Percentiles rank a stretch among this genome's conserved stretches.
These are phyloP conservation scores for Populus nigra DNA, from an alignment of 345 rosid genomes.

Conservation along the genomic window DNA sequence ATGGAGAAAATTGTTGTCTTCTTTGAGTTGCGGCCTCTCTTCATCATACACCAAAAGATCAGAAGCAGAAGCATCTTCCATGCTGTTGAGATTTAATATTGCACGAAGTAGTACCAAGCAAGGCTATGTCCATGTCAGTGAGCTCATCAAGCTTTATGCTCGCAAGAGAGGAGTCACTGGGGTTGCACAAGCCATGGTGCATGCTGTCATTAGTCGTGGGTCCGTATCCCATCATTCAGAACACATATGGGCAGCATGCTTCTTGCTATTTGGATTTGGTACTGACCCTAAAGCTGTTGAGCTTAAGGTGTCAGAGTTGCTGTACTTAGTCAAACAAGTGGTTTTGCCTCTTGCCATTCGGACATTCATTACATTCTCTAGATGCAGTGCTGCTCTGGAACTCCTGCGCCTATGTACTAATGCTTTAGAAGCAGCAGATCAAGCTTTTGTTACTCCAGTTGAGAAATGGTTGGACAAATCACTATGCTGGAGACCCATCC, in stretches of 20 bases:
- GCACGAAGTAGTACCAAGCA: slow-evolving; percentile 63
- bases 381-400: slow-evolving; percentile 79
- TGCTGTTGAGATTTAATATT: slow-evolving; percentile 79
- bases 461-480: slow-evolving; percentile 84
- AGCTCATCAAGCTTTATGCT: slow-evolving; percentile 66
- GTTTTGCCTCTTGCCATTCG: slow-evolving; percentile 72
- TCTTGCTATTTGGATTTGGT: slow-evolving; percentile 71
- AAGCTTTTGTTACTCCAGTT: slow-evolving; percentile 77
- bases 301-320: slow-evolving; percentile 63
- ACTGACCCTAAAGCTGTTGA: slow-evolving; percentile 60
- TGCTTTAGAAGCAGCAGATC: slow-evolving; percentile 83
- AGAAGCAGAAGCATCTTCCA: slow-evolving; percentile 74
- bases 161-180: slow-evolving; percentile 50
- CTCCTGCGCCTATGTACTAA: slow-evolving; percentile 81
- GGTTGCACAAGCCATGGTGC: slow-evolving; percentile 65
- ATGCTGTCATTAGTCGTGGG: slow-evolving; percentile 64
- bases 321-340: slow-evolving; percentile 56
- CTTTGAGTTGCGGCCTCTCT: slow-evolving; percentile 66
- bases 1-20: slow-evolving; percentile 55
- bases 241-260: slow-evolving; percentile 85
- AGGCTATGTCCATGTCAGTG: slow-evolving; percentile 60
- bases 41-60: slow-evolving; percentile 62
- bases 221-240: slow-evolving; percentile 52
- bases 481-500: slow-evolving; percentile 84
- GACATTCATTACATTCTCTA: slow-evolving; percentile 70